Evolutionary conservation across 768 basidiomycete species (phyloP), one percentile per base, ranked within the genome.

Genomic region (Calocera viscosa): DNA sequence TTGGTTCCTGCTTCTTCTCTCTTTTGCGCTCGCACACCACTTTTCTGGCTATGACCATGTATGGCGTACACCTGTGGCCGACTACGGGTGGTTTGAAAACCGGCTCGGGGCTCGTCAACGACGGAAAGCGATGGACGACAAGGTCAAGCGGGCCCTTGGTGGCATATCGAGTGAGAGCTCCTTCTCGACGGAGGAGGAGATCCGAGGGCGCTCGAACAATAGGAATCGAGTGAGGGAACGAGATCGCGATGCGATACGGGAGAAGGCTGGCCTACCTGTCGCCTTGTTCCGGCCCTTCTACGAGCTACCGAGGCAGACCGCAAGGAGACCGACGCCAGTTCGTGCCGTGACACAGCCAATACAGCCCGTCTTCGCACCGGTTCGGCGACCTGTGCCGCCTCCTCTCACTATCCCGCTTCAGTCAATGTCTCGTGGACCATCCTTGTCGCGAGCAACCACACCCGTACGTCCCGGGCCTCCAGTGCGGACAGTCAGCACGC

Each of bases 71-170:
- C 53, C 53, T 60, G 53, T 60, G 7, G 53, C 53, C 26, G 53
- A 60, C 53, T 60, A 60, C 26, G 14, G 14, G 14, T 60, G 53
- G 53, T 60, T 60, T 26, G 30, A 28, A 10, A 60, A 60, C 53
- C 53, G 14, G 11, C 53, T 60, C 30, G 53, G 53, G 14, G 11
- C 14, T 32, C 53, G 53, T 60, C 53, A 32, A 10, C 24, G 53
- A 32, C 24, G 53, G 26, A 47, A 19, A 24, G 53, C 53, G 10
- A 60, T 60, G 53, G 53, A 60, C 30, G 53, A 60, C 14, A 60
- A 60, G 53, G 53, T 60, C 53, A 60, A 60, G 26, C 53, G 30
- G 30, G 43, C 43, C 19, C 53, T 60, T 10, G 53, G 53, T 28
- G 53, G 53, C 10, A 5, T 60, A 26, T 60, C 53, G 14, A 60